Evolutionary conservation across 345 rosid genomes (phyloP).

Genomic region (Isatis tinctoria): DNA sequence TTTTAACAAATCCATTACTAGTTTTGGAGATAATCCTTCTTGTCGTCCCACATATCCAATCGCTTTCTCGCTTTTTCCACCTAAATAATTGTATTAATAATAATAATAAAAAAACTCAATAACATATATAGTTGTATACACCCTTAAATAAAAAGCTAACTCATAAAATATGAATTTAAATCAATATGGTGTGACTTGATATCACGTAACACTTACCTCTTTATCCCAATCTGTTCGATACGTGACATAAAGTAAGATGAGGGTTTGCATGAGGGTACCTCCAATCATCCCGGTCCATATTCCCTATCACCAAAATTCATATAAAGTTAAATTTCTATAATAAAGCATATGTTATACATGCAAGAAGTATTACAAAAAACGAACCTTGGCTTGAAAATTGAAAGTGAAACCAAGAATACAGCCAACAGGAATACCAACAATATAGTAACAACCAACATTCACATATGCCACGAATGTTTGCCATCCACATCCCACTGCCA

Average conservation of each 20-base stretch:
- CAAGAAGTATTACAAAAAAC: not conserved
- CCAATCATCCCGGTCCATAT: slow-evolving; percentile 69
- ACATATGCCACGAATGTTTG: slow-evolving; percentile 65
- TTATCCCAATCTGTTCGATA: slow-evolving; percentile 51
- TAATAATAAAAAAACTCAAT: not conserved
- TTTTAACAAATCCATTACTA: not conserved
- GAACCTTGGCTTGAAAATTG: slow-evolving; percentile 50
- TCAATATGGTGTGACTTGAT: not conserved
- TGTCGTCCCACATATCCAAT: slow-evolving; percentile 64
- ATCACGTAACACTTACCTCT: slow-evolving; percentile 33
- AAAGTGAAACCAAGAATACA: slow-evolving; percentile 58
- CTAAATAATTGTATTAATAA: slow-evolving; percentile 30
- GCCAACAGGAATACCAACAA: slow-evolving; percentile 52
- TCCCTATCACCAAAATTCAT: slow-evolving; percentile 34
- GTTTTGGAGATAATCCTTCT: slow-evolving; percentile 26
- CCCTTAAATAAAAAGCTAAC: not conserved
- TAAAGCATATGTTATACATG: not conserved
- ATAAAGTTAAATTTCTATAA: not conserved
- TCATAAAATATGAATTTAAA: not conserved
- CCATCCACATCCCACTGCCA: slow-evolving; percentile 85
- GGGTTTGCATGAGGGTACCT: slow-evolving; percentile 52
- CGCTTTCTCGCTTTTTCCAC: slow-evolving; percentile 53
- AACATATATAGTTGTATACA: not conserved
- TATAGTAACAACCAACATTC: slow-evolving; percentile 58
- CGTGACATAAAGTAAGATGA: slow-evolving; percentile 46